Base-by-base conservation (phyloP, 225 moss, liverwort and hornwort genomes). In the Climacium dendroides region DNA sequence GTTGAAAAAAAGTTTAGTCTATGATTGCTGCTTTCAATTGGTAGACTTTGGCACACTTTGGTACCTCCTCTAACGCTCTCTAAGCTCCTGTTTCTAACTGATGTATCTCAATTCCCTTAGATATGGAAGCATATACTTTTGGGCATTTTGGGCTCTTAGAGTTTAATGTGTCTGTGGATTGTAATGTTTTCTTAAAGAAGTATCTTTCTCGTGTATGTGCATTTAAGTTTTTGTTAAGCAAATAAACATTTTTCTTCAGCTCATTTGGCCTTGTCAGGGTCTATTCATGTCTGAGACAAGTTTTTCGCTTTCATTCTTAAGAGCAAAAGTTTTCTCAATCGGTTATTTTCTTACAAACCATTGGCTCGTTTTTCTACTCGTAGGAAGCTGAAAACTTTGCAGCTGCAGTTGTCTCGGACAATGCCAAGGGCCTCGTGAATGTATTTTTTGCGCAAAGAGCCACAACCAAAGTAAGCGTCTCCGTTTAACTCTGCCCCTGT, bases 381-480 rank as follows among this genome's bases (percentile, higher is more conserved):
- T 90, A 98, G 98, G 98, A 99, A 94, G 90, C 91, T 88, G 71
- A 99, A 90, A 93, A 53, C 59, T 99, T 97, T 87, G 72, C 82
- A 77, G 91, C 95, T 89, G 96, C 91, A 85, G 92, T 97, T 69
- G 89, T 93, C 82, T 93, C 95, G 29, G 97, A 96, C 87, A 97
- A 95, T 81, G 91, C 99, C 35, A 97, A 97, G 89, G 94, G 94
- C 63, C 95, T 99, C 35, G 95, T 97, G 78, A 91, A 97, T 80
- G 86, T 99, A 14, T 99, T 99, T 90, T 99, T 99, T 86, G 97
- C 99, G 65, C 97, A 96, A 88, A 88, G 99, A 82, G 88, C 93
- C 75, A 97, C 99, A 47, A 90, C 92, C 75, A 99, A 96, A 95
- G 97, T 98, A 86, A 85, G 82, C 25, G 23, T 79, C 19, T 45